These are phyloP conservation scores for Poteriospumella lacustris DNA, from an alignment of 108 stramenopile genomes.

Conservation along the genomic window DNA sequence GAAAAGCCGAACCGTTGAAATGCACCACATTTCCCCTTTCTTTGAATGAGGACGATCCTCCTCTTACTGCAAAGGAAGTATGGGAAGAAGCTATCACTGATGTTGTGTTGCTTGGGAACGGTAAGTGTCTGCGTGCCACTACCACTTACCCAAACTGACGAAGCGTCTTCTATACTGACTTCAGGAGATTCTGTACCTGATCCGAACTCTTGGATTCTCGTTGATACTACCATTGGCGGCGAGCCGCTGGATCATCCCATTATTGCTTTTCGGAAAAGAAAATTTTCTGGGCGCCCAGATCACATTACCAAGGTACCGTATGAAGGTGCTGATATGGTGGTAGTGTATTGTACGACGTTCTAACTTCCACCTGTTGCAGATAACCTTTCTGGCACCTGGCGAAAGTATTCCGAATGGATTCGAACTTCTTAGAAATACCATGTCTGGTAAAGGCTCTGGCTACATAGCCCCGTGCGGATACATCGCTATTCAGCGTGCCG, in stretches of 20 bases:
- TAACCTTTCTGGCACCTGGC: neutral
- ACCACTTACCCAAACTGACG: neutral
- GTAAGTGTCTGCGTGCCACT: neutral
- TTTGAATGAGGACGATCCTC: neutral
- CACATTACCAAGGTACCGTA: no score
- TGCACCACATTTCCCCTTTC: neutral
- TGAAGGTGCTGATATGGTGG: no score
- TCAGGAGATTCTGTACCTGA: neutral
- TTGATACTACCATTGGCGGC: neutral
- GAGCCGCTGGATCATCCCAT: neutral
- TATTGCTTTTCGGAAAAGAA: neutral
- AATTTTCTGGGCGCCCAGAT: neutral
- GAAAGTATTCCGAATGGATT: neutral
- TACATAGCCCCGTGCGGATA: neutral
- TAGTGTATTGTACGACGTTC: no score
- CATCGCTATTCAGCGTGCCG: constrained; percentile 5
- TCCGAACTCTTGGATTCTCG: neutral
- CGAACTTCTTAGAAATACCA: neutral
- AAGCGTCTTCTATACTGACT: neutral
- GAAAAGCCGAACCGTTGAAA: neutral
- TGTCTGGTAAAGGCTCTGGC: neutral
- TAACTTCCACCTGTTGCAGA: no score
- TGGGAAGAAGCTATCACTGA: constrained; percentile 28
- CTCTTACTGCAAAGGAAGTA: neutral
- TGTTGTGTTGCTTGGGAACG: neutral